Conservation (phyloP, 2,329 filamentous ascomycete species). For the Sclerotinia minor region DNA sequence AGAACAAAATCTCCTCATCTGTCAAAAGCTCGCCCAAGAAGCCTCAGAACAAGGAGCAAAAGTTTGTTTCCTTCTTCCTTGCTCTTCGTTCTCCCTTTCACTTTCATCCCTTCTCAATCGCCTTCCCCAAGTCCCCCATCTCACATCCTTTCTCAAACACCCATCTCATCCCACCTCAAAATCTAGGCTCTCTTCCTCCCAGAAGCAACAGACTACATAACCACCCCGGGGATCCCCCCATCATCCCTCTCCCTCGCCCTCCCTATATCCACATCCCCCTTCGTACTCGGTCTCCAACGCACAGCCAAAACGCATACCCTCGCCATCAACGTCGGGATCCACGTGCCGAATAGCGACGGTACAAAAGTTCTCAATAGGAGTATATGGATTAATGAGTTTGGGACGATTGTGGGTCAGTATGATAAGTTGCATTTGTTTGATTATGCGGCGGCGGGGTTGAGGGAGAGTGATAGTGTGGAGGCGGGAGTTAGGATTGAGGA, state of each 20-base stretch:
- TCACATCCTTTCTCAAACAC: not conserved
- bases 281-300: constrained; percentile 72
- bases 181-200: constrained; percentile 79
- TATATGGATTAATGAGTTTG: constrained; percentile 64
- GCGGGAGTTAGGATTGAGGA: constrained; percentile 62
- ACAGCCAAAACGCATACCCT: constrained; percentile 64
- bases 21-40: constrained; percentile 67
- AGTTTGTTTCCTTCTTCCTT: constrained; percentile 48
- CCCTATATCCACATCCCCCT: constrained; percentile 64
- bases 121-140: constrained; percentile 7
- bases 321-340: constrained; percentile 83
- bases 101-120: no score
- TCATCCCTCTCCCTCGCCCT: constrained; percentile 71
- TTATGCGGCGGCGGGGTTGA: constrained; percentile 54
- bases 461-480: constrained; percentile 67
- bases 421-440: constrained; percentile 94
- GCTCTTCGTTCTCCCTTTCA: not conserved
- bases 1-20: constrained; percentile 75
- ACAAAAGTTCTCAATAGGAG: constrained; percentile 60
- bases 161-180: not conserved
- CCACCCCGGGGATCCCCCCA: constrained; percentile 53
- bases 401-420: constrained; percentile 62
- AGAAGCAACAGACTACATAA: constrained; percentile 73
- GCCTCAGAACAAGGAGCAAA: constrained; percentile 77
- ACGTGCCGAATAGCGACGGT: constrained; percentile 61